Percentiles rank a stretch among this genome's conserved stretches.
Evolutionary conservation across 768 basidiomycete species (phyloP).

Genomic region (Collybiopsis luxurians): DNA sequence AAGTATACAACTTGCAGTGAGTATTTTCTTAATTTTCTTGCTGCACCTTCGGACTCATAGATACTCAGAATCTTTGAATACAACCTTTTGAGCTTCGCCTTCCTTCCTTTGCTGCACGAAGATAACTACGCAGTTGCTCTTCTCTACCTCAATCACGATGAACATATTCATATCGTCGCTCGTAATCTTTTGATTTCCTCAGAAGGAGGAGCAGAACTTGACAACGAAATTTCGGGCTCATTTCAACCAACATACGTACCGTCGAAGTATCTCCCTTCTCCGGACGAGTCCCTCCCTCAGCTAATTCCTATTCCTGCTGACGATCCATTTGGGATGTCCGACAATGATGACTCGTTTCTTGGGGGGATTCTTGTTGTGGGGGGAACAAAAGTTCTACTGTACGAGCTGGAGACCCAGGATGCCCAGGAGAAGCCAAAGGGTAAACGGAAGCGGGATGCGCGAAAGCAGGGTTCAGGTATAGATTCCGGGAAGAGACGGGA

Average conservation of each 20-base stretch:
- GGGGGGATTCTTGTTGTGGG: conserved; percentile 76
- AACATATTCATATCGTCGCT: conserved; percentile 60
- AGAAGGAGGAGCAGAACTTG: conserved; percentile 44
- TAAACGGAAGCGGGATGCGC: conserved; percentile 49
- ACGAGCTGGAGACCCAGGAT: conserved; percentile 49
- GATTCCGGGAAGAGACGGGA: conserved; percentile 54
- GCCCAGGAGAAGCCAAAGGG: conserved; percentile 53
- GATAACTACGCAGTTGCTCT: conserved; percentile 59
- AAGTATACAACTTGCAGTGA: conserved; percentile 64
- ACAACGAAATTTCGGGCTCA: conserved; percentile 40
- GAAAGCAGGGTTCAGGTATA: conserved; percentile 36
- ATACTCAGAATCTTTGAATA: conserved; percentile 56
- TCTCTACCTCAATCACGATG: conserved; percentile 61
- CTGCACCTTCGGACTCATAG: conserved; percentile 8
- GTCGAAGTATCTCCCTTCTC: conserved; percentile 41
- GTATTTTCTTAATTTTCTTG: conserved; percentile 22
- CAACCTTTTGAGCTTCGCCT: conserved; percentile 65
- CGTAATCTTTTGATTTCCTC: conserved; percentile 52
- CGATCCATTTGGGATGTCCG: conserved; percentile 19
- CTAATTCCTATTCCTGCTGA: conserved; percentile 37
- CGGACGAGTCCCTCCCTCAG: conserved; percentile 36
- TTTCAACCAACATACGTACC: conserved; percentile 55
- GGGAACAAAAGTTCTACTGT: conserved; percentile 61
- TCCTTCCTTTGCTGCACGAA: conserved; percentile 44
- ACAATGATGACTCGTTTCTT: conserved; percentile 31